Evolutionary conservation across 169 alveolate species (phyloP), one percentile per base, ranked within the genome.

Genomic region (Eimeria tenella): DNA sequence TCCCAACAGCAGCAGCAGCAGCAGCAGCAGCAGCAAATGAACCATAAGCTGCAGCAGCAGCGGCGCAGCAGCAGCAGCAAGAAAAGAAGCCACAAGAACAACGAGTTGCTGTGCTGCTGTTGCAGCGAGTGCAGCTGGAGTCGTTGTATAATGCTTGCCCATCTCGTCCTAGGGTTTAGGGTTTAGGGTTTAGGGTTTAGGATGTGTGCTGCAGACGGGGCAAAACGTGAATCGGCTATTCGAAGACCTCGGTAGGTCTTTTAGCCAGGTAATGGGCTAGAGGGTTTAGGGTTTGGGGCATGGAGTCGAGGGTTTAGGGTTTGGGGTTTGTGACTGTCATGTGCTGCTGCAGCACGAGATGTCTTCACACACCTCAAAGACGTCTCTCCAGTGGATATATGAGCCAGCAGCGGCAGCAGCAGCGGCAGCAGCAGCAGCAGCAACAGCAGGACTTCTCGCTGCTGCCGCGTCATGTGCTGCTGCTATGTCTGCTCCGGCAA

Each of bases 201-300:
- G 25, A 68, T 50, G 31, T 42, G 58, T 42, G 88, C 68, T 10
- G 56, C 94, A 95, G 97, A 95, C 96, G 49, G 97, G 97, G 74
- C 95, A 92, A 62, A 95, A 95, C 95, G 95, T 95, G 77, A 92
- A 87, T 55, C 84, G 95, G 58, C 93, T 95, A 55, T 95, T 95
- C 90, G 97, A 95, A 75, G 88, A 90, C 42, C 86, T 95, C 23
- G 97, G 97, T 95, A 62, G 19, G 95, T 19, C 7, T 42, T 42
- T 25, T n/a, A 65, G 73, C 60, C 23, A 9, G 60, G 1, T n/a
- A 15, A 13, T 21, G 49, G 1, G 77, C 77, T 8, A 13, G 9
- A 8, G 13, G 77, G n/a, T 11, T 13, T 68, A 17, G n/a, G 77
- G 31, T 68, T 68, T 68, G n/a, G 9, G 77, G 55, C 31, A 5